Base-by-base conservation (phyloP, 1,284 basidiomycete genomes). In the Naganishia liquefaciens region DNA sequence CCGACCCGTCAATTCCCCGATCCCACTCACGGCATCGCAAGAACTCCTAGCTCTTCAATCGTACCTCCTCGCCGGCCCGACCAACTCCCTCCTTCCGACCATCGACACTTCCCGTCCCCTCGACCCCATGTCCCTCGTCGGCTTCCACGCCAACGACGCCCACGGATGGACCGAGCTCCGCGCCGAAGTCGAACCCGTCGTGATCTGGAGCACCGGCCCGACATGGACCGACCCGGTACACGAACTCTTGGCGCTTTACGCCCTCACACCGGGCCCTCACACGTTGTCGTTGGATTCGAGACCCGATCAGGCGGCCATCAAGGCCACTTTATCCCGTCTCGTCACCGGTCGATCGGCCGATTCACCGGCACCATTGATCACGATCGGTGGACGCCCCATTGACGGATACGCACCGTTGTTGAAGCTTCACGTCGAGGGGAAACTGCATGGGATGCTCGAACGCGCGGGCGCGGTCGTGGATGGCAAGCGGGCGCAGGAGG, bases 21-120 rank as follows among this genome's bases (percentile, higher is more conserved):
- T 19, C 3, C 50, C 55, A 3, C 23, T 62, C 19, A 53, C 77
- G 1, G 27, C 63, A 0, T 63, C 74, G 1, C 76, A 78, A 69
- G 77, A 79, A 65, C 72, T 79, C 2, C 72, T 79, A 15, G 78
- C 77, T 3, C 70, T 79, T 10, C 77, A 78, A 66, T 75, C 75
- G 0, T 79, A 75, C 66, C 68, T 79, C 39, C 69, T 77, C 23
- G 70, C 75, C 50, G 71, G 72, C 2, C 64, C 68, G 7, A 71
- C 72, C 63, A 71, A 77, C 66, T 40, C 69, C 19, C 71, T 79
- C n/a, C 70, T 73, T 0, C n/a, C 57, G 3, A 39, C 66, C 47
- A 46, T 75, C 27, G 73, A 79, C 65, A 62, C 72, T 1, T 25
- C 55, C 2, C 30, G 61, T 28, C 77, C 77, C 0, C 69, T 79